phyloP scores from a whole-genome alignment of 75 land plant genomes.

The Gnetum montanum region DNA sequence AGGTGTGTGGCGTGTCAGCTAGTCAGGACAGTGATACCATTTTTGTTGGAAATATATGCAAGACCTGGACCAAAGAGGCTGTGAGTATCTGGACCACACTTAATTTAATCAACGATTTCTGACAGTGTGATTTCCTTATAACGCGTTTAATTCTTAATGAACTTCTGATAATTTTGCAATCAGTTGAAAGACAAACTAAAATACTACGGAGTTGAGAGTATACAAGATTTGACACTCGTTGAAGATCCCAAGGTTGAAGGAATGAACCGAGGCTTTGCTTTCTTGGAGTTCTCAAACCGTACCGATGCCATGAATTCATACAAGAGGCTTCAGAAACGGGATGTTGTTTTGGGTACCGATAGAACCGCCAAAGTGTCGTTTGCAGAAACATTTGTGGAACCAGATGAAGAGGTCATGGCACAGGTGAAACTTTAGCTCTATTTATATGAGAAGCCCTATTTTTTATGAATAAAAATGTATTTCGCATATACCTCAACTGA shows the following conservation, averaged over 20 bases:
- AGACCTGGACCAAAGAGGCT: conserved; percentile 40
- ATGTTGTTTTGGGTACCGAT: conserved; percentile 41
- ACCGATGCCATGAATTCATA: conserved; percentile 40
- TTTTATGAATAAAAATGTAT: too few relatives aligned
- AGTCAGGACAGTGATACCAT: conserved; percentile 55
- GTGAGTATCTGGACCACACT: conserved; percentile 13
- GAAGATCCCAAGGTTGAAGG: conserved; percentile 35
- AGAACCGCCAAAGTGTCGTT: conserved; percentile 40
- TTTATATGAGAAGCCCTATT: too few relatives aligned
- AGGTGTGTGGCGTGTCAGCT: conserved; percentile 40
- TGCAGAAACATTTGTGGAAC: conserved; percentile 50
- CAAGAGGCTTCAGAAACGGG: conserved; percentile 29
- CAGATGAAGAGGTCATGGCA: conserved; percentile 50
- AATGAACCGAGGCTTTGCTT: conserved; percentile 47
- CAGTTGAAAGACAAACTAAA: conserved; percentile 30
- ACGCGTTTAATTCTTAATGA: too few relatives aligned
- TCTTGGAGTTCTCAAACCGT: conserved; percentile 35
- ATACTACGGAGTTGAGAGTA: conserved; percentile 25
- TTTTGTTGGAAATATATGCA: conserved; percentile 47
- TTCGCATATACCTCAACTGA: too few relatives aligned
- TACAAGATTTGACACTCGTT: conserved; percentile 41
- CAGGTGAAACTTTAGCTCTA: conserved; percentile 21
- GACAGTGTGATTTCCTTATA: too few relatives aligned
- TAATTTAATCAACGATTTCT: too few relatives aligned
- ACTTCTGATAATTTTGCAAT: too few relatives aligned